Base-by-base conservation (phyloP, 176 grass and related monocot genomes). In the Triticum urartu region DNA sequence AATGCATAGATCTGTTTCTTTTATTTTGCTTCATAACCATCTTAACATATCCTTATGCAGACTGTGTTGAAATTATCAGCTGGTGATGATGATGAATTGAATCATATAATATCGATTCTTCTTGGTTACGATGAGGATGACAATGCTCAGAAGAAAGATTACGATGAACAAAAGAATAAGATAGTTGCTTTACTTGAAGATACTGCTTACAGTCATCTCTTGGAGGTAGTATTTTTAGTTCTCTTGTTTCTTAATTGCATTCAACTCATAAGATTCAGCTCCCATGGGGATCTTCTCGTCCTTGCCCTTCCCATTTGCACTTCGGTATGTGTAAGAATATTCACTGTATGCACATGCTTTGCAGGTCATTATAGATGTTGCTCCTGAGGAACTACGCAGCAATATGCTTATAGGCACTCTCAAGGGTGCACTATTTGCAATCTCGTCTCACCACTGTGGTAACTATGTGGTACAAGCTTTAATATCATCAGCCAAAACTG, bases 391-490 rank as follows among this genome's bases (percentile, higher is more conserved):
- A 87, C 24, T 98, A 75, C 90, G 91, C 80, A 79, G 58, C 39
- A 74, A 86, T 75, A 71, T 98, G 86, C 90, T 95, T 75, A 86
- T 72, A 86, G 30, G 88, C 84, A 89, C 90, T 81, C 85, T 94
- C 35, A 92, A 80, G 40, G 92, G 90, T 85, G 86, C 84, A 52
- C 77, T 98, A 87, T 95, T 98, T 90, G 72, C 88, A 47, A 95
- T 98, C 32, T 95, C 96, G 38, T 95, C 93, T 81, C 93, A 94
- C 82, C 66, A 85, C 21, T 98, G 89, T 89, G 96, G 93, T 40
- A 98, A 98, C 81, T 98, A 89, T 94, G 93, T 95, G 70, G 91
- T 93, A 66, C 96, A 98, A 91, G 86, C 93, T 84, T 83, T 98
- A 74, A 87, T 98, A 89, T 92, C 96, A 86, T 95, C 93, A 75